A percentile compares a stretch with the other conserved stretches of the same genome.
phyloP scores from a whole-genome alignment of 2,329 filamentous ascomycete species.

The Tolypocladium cylindrosporum region DNA sequence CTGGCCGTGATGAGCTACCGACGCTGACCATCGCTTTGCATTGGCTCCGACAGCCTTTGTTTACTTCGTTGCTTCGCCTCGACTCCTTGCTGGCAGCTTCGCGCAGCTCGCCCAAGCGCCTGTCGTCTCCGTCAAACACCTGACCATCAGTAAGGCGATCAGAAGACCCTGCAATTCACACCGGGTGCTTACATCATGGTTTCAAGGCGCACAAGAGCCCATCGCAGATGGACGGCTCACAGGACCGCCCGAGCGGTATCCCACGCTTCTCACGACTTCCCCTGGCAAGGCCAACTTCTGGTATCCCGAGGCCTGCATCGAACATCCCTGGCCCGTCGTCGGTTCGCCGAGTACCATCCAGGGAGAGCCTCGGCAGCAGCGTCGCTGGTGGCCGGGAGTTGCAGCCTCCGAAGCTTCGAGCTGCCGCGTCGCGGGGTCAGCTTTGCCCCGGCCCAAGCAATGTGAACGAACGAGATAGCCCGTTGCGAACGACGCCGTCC shows the following conservation, averaged over 20 bases:
- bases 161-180: neutral
- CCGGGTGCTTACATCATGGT: neutral
- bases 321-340: constrained; percentile 15
- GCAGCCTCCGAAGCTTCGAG: constrained; percentile 29
- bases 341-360: constrained; percentile 18
- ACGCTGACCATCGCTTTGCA: neutral
- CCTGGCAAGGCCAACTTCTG: constrained; percentile 20
- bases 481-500: constrained; percentile 7
- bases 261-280: constrained; percentile 29
- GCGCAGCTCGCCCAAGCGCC: neutral
- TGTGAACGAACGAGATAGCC: constrained; percentile 7
- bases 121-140: neutral
- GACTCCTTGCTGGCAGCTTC: neutral
- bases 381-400: constrained; percentile 16
- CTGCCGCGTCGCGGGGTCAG: constrained; percentile 29
- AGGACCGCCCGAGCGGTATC: constrained; percentile 26
- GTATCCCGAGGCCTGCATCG: constrained; percentile 19
- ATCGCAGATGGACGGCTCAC: constrained; percentile 18
- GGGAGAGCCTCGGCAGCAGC: constrained; percentile 13
- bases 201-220: neutral
- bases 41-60: neutral
- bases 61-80: neutral
- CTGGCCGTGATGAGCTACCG: neutral
- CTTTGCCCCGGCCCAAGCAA: constrained; percentile 17
- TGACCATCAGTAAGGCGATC: neutral